phyloP scores from a whole-genome alignment of 2,329 filamentous ascomycete species.

The Paraphoma sp. region DNA sequence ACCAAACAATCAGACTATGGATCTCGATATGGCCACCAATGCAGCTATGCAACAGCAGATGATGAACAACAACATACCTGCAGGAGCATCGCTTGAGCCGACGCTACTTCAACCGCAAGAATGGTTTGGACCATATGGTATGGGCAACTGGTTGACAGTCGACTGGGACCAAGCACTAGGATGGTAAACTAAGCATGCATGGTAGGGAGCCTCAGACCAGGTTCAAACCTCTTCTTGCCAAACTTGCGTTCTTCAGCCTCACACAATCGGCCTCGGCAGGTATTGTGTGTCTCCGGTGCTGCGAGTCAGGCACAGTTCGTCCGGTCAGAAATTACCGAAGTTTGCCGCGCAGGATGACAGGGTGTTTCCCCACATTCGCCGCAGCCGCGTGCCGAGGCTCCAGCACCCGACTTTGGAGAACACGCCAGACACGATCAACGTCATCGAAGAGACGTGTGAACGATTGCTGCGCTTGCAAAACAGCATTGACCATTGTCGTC shows the following conservation, averaged over 20 bases:
- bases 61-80: slow-evolving; percentile 18
- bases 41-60: slow-evolving; percentile 21
- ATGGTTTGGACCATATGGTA: slow-evolving; percentile 36
- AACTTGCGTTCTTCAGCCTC: not conserved
- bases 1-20: slow-evolving; percentile 26
- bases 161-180: slow-evolving; percentile 42
- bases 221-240: not conserved
- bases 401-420: not conserved
- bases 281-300: not conserved
- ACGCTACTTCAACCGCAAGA: slow-evolving; percentile 40
- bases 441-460: not conserved
- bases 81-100: slow-evolving; percentile 26
- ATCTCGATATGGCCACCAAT: slow-evolving; percentile 24
- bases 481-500: no score
- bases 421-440: not conserved
- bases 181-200: slow-evolving; percentile 16
- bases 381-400: slow-evolving; percentile 28
- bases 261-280: not conserved
- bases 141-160: slow-evolving; percentile 42
- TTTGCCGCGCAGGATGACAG: slow-evolving; percentile 5
- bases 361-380: slow-evolving; percentile 28
- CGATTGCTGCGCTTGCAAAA: not conserved
- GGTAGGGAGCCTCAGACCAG: not conserved
- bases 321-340: slow-evolving; percentile 13
- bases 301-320: not conserved